These are phyloP conservation scores for Globisporangium polare DNA, from an alignment of 352 stramenopile species.

Conservation along the genomic window DNA sequence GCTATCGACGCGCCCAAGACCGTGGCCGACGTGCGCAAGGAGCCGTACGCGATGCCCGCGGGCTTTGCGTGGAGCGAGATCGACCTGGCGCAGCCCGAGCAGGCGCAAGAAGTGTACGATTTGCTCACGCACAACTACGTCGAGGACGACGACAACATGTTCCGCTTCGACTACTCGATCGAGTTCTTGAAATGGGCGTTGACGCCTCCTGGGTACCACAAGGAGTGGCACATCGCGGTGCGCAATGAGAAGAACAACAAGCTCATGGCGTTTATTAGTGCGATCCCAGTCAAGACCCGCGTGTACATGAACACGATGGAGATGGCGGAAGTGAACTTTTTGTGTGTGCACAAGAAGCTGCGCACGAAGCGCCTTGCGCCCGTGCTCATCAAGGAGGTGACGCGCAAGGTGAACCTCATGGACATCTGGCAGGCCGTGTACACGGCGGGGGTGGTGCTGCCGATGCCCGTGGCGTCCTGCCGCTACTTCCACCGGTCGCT, in stretches of 20 bases:
- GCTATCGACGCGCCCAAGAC: slow-evolving; percentile 94
- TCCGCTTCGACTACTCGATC: slow-evolving; percentile 92
- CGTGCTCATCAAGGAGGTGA: slow-evolving; percentile 99
- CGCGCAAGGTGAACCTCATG: slow-evolving; percentile 94
- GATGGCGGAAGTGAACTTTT: slow-evolving; percentile 98
- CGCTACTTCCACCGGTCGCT: slow-evolving; percentile 97
- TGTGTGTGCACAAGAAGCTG: slow-evolving; percentile 99
- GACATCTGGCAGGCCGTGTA: slow-evolving; percentile 97
- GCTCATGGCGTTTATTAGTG: slow-evolving; percentile 97
- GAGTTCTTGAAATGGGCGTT: slow-evolving; percentile 90
- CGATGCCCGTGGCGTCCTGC: slow-evolving; percentile 92
- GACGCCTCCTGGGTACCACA: slow-evolving; percentile 92
- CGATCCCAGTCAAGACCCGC: slow-evolving; percentile 85
- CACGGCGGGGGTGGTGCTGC: slow-evolving; percentile 96
- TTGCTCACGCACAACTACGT: slow-evolving; percentile 98
- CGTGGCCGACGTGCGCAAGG: slow-evolving; percentile 83
- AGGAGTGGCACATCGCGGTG: slow-evolving; percentile 95
- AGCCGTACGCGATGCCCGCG: slow-evolving; percentile 95
- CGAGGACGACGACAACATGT: slow-evolving; percentile 97
- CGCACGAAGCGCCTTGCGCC: slow-evolving; percentile 94
- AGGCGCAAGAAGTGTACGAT: slow-evolving; percentile 94
- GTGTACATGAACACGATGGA: slow-evolving; percentile 56
- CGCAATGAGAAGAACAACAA: slow-evolving; percentile 87
- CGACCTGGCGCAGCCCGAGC: slow-evolving; percentile 77
- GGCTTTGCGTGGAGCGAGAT: slow-evolving; percentile 94